A percentile compares a stretch with the other conserved stretches of the same genome.
Conservation (phyloP, 345 rosid genomes). For the Gossypium arboreum region DNA sequence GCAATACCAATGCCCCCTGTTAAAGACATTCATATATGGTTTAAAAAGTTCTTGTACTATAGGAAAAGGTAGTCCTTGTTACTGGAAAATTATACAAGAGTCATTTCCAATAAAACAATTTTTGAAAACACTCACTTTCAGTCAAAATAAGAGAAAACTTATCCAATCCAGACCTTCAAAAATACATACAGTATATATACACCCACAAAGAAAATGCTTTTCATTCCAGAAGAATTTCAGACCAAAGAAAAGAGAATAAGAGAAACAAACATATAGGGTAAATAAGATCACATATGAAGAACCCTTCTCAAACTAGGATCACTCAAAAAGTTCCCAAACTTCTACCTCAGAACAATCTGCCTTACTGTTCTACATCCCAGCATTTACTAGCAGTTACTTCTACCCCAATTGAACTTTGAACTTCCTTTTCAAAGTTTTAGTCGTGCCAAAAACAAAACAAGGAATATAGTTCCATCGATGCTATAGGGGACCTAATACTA, state of each 20-base stretch:
- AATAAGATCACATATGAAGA: not conserved
- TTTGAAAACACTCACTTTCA: not conserved
- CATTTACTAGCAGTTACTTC: not conserved
- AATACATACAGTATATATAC: not conserved
- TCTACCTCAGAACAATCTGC: not conserved
- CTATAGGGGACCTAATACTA: not conserved
- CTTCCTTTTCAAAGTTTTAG: not conserved
- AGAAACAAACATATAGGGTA: not conserved
- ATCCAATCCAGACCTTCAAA: not conserved
- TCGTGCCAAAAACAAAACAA: not conserved
- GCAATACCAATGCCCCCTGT: constrained; percentile 22
- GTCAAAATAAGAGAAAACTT: not conserved
- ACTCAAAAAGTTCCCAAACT: not conserved
- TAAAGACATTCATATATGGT: constrained; percentile 20
- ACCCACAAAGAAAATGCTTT: not conserved
- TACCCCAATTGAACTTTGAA: not conserved
- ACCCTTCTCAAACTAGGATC: not conserved
- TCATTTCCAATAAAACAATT: not conserved
- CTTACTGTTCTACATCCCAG: not conserved
- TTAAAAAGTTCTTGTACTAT: not conserved
- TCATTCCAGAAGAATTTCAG: not conserved
- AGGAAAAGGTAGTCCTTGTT: constrained; percentile 1
- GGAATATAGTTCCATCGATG: not conserved
- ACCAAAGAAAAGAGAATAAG: not conserved
- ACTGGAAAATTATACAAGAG: constrained; percentile 3